Evolutionary conservation across 1,284 basidiomycete species (phyloP), one percentile per base, ranked within the genome.

Genomic region (Hemileia vastatrix): DNA sequence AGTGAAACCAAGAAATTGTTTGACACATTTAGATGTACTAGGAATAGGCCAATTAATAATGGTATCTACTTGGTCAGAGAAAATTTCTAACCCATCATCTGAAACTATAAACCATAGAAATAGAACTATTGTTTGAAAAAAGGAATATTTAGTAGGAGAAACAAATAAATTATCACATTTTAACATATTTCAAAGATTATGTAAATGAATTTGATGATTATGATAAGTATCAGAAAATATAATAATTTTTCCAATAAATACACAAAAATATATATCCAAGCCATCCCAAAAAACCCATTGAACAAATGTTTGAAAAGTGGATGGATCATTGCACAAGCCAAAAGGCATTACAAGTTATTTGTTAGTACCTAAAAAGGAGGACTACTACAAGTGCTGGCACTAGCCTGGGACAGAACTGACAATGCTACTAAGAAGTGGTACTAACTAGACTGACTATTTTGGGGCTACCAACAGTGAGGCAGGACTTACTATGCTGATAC

Each of bases 161-260:
- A 45, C 55, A 43, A 48, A 21, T 33, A 57, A 21, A 9, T 43
- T 21, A 33, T 48, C 6, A 23, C 49, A 43, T 4, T 27, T 15
- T 6, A 57, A 19, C 19, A 48, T 57, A 4, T 3, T 4, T 19
- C 27, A 32, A 13, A 57, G n/a, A 4, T 57, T 57, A 6, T 23
- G 3, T 3, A 57, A n/a, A 27, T 57, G 43, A 15, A 24, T 3
- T 55, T 65, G 6, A 52, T 57, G 55, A 19, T 57, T n/a, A n/a
- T 80, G 78, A 24, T 74, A 75, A 9, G 76, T 78, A 0, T 77
- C 73, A 3, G 80, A 80, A 44, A 72, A 76, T 4, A 79, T 70
- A 21, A 77, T 67, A 55, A 77, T 71, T 65, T 78, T 54, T 73
- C 72, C 67, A n/a, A 79, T 23, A 18, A 77, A 76, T 21, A 74